Evolutionary conservation across 257 asterid genomes (phyloP), one percentile per base, ranked within the genome.

Genomic region (Lavandula angustifolia): DNA sequence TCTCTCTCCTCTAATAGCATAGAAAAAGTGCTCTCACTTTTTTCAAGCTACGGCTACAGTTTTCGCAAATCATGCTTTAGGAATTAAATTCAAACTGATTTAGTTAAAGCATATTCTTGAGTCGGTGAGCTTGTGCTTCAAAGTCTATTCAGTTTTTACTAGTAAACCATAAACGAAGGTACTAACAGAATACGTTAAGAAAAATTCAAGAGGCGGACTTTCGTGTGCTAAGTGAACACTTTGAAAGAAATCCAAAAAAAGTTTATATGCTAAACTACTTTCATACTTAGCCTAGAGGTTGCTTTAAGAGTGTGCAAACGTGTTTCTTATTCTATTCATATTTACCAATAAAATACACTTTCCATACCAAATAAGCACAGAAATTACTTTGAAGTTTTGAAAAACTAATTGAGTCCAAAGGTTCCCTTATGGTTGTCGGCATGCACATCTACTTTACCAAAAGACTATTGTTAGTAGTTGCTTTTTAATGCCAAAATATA

Each of bases 351-450:
- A 46, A 54, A 44, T n/a, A 12, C 47, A 55, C 7, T 3, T 13
- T 31, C 2, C 8, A 34, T 48, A 7, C 44, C 11, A 40, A 33
- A 7, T 17, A 17, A 31, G 56, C 38, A 16, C 33, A 6, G 2
- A 46, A 68, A 63, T 49, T 29, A 31, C 49, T 12, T 12, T 64
- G 3, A 27, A 65, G 2, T 13, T 49, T 22, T 22, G 27, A 22
- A 32, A 64, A 54, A 29, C 37, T 38, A n/a, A 17, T 35, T 38
- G 48, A 35, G 40, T 51, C 54, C 10, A 12, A 65, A 48, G 34
- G 62, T 61, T 41, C 13, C 12, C 58, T 48, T 43, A 37, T 4
- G 61, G 62, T 59, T 52, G 47, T 69, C 40, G n/a, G n/a, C 38
- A 38, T 49, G 13, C 40, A 41, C 32, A 6, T 27, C 22, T 13